Evolutionary conservation across 495 filamentous ascomycete genomes (phyloP).

Genomic region (Penicillium subrubescens): DNA sequence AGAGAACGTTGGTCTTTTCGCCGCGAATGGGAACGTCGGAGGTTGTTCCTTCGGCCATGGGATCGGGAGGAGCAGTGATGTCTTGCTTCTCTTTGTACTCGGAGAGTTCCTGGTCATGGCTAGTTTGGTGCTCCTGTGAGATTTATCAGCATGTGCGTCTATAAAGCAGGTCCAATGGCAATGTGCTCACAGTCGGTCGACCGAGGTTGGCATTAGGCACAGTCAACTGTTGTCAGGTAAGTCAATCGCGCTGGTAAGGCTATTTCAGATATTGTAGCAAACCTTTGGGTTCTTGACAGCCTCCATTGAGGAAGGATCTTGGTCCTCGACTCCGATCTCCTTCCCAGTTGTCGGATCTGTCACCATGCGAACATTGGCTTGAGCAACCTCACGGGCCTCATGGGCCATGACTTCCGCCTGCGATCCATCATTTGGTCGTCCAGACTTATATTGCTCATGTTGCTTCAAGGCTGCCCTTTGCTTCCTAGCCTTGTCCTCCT

Average conservation of each 20-base stretch:
- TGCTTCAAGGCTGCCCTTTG: conserved; percentile 13
- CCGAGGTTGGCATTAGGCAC: conserved; percentile 87
- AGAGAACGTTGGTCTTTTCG: conserved; percentile 94
- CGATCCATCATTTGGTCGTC: conserved; percentile 36
- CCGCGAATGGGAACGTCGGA: conserved; percentile 94
- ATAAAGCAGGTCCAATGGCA: neutral
- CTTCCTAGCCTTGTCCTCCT: conserved; percentile 43
- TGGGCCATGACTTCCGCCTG: conserved; percentile 43
- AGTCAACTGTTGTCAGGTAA: conserved; percentile 57
- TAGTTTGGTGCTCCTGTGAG: conserved; percentile 59
- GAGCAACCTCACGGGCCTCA: conserved; percentile 43
- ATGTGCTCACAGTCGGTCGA: conserved; percentile 60
- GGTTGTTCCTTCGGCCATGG: conserved; percentile 73
- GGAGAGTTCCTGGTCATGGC: conserved; percentile 60
- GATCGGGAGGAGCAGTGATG: conserved; percentile 87
- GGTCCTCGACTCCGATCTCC: conserved; percentile 86
- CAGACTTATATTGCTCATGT: conserved; percentile 17
- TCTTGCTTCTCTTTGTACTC: conserved; percentile 87
- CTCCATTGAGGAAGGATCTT: conserved; percentile 67
- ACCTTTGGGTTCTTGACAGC: conserved; percentile 70
- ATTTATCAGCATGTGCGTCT: conserved; percentile 25
- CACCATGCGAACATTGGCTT: conserved; percentile 65
- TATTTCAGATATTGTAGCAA: conserved; percentile 9
- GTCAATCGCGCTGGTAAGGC: neutral
- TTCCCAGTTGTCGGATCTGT: conserved; percentile 86